Base-by-base conservation (phyloP, 2,329 filamentous ascomycete genomes). In the Aspergillus vadensis region DNA sequence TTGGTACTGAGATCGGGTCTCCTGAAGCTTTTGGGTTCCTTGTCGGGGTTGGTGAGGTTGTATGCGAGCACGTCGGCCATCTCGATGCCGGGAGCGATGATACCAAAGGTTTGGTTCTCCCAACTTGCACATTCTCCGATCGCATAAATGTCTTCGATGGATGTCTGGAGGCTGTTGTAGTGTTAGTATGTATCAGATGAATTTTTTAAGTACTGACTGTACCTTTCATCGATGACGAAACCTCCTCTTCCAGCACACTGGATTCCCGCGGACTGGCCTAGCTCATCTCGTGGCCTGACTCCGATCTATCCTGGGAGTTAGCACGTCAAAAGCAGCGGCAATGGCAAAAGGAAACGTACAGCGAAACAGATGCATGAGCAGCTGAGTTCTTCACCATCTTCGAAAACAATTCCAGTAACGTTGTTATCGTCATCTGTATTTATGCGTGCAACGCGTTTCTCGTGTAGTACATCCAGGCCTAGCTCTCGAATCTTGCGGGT, bases 61-160 rank as follows among this genome's bases (percentile, higher is more conserved):
- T 95, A 97, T 10, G 92, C 87, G 3, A 97, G 85, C 1, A 97
- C 88, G 67, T 96, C 92, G 0, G 93, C 93, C 91, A 96, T 96
- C 76, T 96, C 93, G 38, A 97, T 85, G 17, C 92, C 92, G 0
- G 92, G 92, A 0, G 90, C 92, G 67, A 97, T 96, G 19, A 97
- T 85, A 5, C 92, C 92, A 66, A 92, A 97, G 0, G 91, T 92
- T 75, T 95, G 90, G 66, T 86, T 89, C 64, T 93, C 84, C 91
- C 91, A 97, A 77, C 89, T 95, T 5, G 92, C 92, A 69, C 92
- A 97, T 76, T 97, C 93, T 59, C 92, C 93, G 53, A 97, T 89
- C 50, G 92, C 92, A 72, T 95, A 97, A 53, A 97, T 85, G 64
- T 89, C 87, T 0, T 86, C 81, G 4, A 83, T 75, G 32, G 86